Evolutionary conservation across 2,329 filamentous ascomycete genomes (phyloP).

Genomic region (Fusarium sp.): DNA sequence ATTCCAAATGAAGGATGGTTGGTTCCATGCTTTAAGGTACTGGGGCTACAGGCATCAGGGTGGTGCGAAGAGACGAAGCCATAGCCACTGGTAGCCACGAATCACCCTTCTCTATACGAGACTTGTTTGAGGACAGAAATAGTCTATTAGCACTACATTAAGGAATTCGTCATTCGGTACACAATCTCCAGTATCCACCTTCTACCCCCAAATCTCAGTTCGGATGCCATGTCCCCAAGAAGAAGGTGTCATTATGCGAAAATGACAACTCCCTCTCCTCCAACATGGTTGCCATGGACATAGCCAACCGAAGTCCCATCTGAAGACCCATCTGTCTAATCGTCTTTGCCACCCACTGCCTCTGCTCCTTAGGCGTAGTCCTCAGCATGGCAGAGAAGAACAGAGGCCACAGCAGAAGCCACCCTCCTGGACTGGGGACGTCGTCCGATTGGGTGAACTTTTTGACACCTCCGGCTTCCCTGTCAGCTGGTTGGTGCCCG

Average conservation of each 20-base stretch:
- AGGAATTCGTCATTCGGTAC: too few species aligned
- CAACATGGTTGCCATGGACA: slow-evolving; percentile 32
- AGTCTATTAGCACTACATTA: background rate
- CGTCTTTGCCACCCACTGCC: slow-evolving; percentile 22
- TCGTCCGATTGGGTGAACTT: background rate
- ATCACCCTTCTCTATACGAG: background rate
- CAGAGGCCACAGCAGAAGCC: slow-evolving; percentile 31
- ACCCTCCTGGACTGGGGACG: slow-evolving; percentile 20
- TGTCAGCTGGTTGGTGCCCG: slow-evolving; percentile 6
- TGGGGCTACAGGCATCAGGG: background rate
- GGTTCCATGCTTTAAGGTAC: background rate
- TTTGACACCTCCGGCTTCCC: background rate
- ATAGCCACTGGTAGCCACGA: background rate
- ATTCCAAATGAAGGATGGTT: background rate
- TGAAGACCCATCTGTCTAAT: slow-evolving; percentile 27
- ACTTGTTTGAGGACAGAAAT: background rate
- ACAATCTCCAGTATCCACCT: background rate
- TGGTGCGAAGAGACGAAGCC: background rate
- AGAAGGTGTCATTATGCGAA: slow-evolving; percentile 28
- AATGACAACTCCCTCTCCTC: slow-evolving; percentile 29
- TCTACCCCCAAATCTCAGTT: background rate
- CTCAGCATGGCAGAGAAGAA: slow-evolving; percentile 31
- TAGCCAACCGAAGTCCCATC: slow-evolving; percentile 34
- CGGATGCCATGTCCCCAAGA: slow-evolving; percentile 31
- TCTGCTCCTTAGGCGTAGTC: slow-evolving; percentile 21